Evolutionary conservation across 2,329 filamentous ascomycete species (phyloP).

Genomic region (Shiraia bambusicola): DNA sequence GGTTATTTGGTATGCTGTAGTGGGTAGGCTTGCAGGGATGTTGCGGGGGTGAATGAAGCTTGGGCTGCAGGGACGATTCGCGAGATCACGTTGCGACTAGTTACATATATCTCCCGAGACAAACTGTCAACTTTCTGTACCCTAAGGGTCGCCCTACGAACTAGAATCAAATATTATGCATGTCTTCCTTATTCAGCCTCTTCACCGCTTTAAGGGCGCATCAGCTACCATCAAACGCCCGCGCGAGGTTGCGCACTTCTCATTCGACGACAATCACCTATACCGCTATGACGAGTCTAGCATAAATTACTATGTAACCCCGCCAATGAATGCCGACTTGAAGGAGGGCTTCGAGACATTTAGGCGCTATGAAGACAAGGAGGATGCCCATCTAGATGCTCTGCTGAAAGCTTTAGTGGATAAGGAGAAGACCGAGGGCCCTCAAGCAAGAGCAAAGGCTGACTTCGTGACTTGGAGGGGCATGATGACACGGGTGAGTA

Average conservation of each 20-base stretch:
- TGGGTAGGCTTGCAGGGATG: conserved; percentile 10
- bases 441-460: conserved; percentile 66
- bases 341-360: conserved; percentile 81
- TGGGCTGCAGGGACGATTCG: not conserved
- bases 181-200: conserved; percentile 34
- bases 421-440: conserved; percentile 64
- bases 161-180: conserved; percentile 7
- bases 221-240: conserved; percentile 40
- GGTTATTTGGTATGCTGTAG: conserved; percentile 17
- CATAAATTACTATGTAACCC: conserved; percentile 85
- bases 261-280: conserved; percentile 80
- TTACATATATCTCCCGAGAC: not conserved
- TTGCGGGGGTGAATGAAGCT: conserved; percentile 17
- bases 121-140: too few species aligned
- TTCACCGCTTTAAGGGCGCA: conserved; percentile 37
- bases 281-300: conserved; percentile 77
- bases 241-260: conserved; percentile 90
- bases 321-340: conserved; percentile 68
- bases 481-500: conserved; percentile 91
- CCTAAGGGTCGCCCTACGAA: not conserved
- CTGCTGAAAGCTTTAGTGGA: conserved; percentile 74
- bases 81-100: conserved; percentile 1
- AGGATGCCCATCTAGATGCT: conserved; percentile 85
- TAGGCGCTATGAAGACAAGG: conserved; percentile 74
- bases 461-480: conserved; percentile 92